Evolutionary conservation across 192 early-diverging fungal species (phyloP).

Genomic region (Spizellomyces sp.): DNA sequence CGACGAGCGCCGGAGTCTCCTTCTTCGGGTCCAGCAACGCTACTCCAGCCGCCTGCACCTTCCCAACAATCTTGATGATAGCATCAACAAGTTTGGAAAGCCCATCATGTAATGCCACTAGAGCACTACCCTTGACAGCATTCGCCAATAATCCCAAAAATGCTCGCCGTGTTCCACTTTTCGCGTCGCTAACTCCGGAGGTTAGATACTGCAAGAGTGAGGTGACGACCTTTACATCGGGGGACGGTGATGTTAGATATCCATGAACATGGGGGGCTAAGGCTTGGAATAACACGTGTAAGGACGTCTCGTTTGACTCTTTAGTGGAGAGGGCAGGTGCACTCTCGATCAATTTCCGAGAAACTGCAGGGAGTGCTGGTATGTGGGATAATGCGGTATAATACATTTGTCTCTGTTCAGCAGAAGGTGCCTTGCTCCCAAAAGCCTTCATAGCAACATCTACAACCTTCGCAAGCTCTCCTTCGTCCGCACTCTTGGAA

Average conservation of each 20-base stretch:
- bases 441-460: conserved; percentile 61
- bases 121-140: conserved; percentile 53
- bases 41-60: conserved; percentile 44
- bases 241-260: conserved; percentile 46
- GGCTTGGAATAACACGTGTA: conserved; percentile 61
- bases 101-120: conserved; percentile 13
- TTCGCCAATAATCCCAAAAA: conserved; percentile 66
- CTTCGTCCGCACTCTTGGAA: conserved; percentile 45
- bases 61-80: conserved; percentile 50
- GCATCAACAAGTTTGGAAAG: conserved; percentile 49
- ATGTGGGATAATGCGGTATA: conserved; percentile 59
- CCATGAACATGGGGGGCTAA: conserved; percentile 55
- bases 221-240: conserved; percentile 43
- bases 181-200: conserved; percentile 60
- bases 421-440: conserved; percentile 42
- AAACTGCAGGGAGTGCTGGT: conserved; percentile 36
- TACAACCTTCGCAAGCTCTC: conserved; percentile 59
- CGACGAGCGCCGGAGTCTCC: conserved; percentile 45
- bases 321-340: conserved; percentile 71
- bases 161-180: conserved; percentile 60
- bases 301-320: conserved; percentile 76
- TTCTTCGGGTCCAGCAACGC: conserved; percentile 54
- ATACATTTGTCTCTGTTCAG: conserved; percentile 69
- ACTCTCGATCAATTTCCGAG: conserved; percentile 60
- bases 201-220: conserved; percentile 51